Evolutionary conservation across 2,329 filamentous ascomycete species (phyloP).

Genomic region (Stemphylium vesicarium): DNA sequence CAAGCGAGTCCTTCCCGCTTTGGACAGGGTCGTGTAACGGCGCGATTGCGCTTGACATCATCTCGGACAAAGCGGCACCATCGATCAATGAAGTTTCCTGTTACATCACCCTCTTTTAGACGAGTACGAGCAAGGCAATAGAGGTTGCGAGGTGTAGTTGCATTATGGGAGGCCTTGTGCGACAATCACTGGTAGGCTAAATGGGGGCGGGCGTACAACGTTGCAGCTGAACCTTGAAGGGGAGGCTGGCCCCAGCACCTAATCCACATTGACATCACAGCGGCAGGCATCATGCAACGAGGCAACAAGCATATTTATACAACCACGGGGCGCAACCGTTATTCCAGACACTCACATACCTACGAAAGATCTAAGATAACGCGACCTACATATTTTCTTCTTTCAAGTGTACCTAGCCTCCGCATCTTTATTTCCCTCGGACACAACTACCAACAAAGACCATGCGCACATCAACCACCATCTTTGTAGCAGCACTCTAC

Average conservation of each 20-base stretch:
- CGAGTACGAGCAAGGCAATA: neutral
- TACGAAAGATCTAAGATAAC: neutral
- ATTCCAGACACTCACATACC: no score
- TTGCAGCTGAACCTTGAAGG: slow-evolving; percentile 21
- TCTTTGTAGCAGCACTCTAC: slow-evolving; percentile 2
- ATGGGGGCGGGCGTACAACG: slow-evolving; percentile 8
- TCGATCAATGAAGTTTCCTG: neutral
- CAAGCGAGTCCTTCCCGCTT: neutral
- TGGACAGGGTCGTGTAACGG: neutral
- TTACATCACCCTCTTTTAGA: slow-evolving; percentile 3
- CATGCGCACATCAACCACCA: slow-evolving; percentile 7
- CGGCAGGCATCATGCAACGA: slow-evolving; percentile 1
- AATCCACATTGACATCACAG: slow-evolving; percentile 8
- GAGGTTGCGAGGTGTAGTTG: slow-evolving; percentile 3
- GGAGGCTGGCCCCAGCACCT: neutral
- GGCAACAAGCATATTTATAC: slow-evolving; percentile 5
- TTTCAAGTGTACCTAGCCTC: neutral
- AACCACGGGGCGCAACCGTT: neutral
- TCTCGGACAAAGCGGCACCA: slow-evolving; percentile 1
- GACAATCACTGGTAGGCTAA: slow-evolving; percentile 5
- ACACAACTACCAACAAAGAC: neutral
- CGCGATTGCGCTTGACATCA: slow-evolving; percentile 11
- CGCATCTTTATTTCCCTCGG: neutral
- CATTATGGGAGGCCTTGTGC: slow-evolving; percentile 5
- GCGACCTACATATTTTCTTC: neutral